Base-by-base conservation (phyloP, 495 filamentous ascomycete genomes). In the Penicillium argentinense region DNA sequence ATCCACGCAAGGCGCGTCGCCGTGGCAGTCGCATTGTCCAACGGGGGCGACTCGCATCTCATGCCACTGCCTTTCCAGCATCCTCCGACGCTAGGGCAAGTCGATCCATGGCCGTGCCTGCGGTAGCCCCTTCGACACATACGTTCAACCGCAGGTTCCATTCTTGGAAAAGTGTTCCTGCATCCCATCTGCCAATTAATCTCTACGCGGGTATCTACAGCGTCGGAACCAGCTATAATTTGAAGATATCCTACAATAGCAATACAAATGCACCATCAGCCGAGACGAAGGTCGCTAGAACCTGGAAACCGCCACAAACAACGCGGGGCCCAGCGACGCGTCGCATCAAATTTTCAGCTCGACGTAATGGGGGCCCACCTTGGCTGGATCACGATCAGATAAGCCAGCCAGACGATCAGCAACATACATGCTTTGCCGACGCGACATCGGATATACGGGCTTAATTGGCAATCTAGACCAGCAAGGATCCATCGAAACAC, bases 391-490 rank as follows among this genome's bases (percentile, higher is more conserved):
- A 60, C 27, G 56, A 63, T 63, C 60, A 51, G 60, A 63, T 63
- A 63, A 63, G 49, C 46, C 14, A 36, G 17, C 24, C 38, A 36
- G 29, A 16, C 24, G 42, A 29, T 38, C 50, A 30, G 46, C 37
- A 30, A 49, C 17, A n/a, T 26, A 49, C 43, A 37, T 56, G 53
- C 32, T 38, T 34, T 30, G 23, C 36, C 56, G 49, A 56, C 59
- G 59, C 59, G 62, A 58, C 57, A 9, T 24, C 56, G 62, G 57
- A 53, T 48, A 53, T 62, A 63, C 63, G 60, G 57, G 57, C 53
- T 8, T 57, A 26, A 50, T 59, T 51, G 50, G 47, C 26, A 39
- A 36, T 42, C 52, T 49, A 41, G 55, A 51, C 36, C 30, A 19
- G 32, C 13, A 17, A 33, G 19, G 27, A 14, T 30, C 39, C 8